Percentiles rank a stretch among this genome's conserved stretches.
phyloP scores from a whole-genome alignment of 768 basidiomycete genomes.

The Lactarius trivialis region DNA sequence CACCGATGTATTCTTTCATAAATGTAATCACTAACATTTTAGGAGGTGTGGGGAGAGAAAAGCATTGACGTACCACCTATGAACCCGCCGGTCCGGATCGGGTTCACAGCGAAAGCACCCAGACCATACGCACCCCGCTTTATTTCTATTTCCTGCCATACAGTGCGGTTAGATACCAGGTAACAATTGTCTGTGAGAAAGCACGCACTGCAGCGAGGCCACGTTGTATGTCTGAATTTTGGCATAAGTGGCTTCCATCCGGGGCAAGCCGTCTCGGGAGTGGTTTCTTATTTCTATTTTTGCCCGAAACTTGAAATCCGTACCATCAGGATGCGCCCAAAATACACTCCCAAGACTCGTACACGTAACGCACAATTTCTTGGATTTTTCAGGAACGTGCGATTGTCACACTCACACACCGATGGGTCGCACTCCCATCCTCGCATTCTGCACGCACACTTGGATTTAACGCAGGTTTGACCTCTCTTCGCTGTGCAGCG shows the following conservation, averaged over 20 bases:
- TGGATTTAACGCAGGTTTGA: constrained; percentile 33
- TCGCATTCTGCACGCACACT: constrained; percentile 47
- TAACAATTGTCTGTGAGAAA: background rate
- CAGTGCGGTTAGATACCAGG: background rate
- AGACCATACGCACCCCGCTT: constrained; percentile 37
- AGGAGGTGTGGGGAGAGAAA: background rate
- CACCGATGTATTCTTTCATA: constrained; percentile 57
- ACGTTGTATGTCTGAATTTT: constrained; percentile 16
- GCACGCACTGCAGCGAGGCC: constrained; percentile 7
- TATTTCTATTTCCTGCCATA: constrained; percentile 8
- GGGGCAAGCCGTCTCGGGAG: background rate
- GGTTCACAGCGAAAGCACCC: constrained; percentile 39
- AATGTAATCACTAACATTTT: background rate
- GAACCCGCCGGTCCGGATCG: constrained; percentile 1
- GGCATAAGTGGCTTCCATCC: background rate
- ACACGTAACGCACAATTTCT: background rate
- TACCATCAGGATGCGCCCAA: background rate
- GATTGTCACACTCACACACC: constrained; percentile 47
- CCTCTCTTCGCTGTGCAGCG: constrained; percentile 28
- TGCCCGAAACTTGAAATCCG: too few relatives aligned
- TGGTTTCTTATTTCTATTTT: too few relatives aligned
- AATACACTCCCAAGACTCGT: background rate
- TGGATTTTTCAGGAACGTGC: constrained; percentile 29
- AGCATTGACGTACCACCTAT: constrained; percentile 24
- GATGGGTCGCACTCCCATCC: constrained; percentile 65